A percentile compares a stretch with the other conserved stretches of the same genome.
Evolutionary conservation across 78 protist species (phyloP).

Genomic region (Guillardia theta): DNA sequence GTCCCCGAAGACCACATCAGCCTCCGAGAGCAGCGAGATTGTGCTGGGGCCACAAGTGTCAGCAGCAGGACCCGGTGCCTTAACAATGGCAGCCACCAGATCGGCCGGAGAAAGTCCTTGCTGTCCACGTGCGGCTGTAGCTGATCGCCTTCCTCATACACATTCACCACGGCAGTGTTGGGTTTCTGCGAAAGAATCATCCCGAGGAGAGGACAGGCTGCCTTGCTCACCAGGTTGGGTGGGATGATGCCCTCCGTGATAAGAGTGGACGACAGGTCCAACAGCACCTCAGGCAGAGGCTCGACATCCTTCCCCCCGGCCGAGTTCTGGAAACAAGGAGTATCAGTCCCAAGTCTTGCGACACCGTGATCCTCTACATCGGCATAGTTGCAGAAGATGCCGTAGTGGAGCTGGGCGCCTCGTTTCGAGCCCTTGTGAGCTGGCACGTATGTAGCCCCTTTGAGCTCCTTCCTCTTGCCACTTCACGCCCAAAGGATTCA

Average conservation of each 20-base stretch:
- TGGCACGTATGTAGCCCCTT: neutral
- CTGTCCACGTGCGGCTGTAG: constrained; percentile 44
- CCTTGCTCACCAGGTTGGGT: too few species aligned
- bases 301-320: neutral
- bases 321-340: neutral
- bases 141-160: neutral
- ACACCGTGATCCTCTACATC: too few species aligned
- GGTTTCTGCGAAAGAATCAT: constrained; percentile 22
- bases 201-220: too few species aligned
- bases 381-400: neutral
- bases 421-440: neutral
- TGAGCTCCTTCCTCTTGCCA: neutral
- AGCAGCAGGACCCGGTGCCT: neutral
- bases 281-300: neutral
- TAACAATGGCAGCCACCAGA: neutral
- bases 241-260: neutral
- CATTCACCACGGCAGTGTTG: neutral
- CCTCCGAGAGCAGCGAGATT: neutral
- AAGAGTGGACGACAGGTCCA: neutral
- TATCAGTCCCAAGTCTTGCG: too few species aligned
- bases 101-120: constrained; percentile 21
- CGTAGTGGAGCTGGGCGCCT: neutral
- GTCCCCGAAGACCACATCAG: neutral
- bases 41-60: neutral
- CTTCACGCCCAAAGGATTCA: neutral